These are phyloP conservation scores for Amyloporia xantha DNA, from an alignment of 768 basidiomycete genomes.

Conservation along the genomic window DNA sequence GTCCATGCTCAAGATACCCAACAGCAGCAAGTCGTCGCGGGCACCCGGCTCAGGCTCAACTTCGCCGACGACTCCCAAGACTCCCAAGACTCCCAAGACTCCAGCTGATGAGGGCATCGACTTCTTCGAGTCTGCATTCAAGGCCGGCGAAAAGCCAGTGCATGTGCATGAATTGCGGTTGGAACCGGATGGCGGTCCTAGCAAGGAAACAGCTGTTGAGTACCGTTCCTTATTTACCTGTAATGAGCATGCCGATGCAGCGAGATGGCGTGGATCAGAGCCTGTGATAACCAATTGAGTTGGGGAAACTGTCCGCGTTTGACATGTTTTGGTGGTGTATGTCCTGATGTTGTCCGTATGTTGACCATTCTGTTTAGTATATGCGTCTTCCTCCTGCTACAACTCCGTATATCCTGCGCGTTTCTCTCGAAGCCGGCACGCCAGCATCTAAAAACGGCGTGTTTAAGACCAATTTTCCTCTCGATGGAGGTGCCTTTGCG, in stretches of 20 bases:
- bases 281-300: too few relatives aligned
- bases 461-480: conserved; percentile 94
- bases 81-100: conserved; percentile 63
- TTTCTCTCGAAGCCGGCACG: conserved; percentile 88
- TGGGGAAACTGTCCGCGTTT: too few relatives aligned
- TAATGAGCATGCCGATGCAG: too few relatives aligned
- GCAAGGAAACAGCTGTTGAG: conserved; percentile 71
- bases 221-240: conserved; percentile 2
- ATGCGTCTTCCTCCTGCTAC: conserved; percentile 91
- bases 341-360: not conserved
- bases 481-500: conserved; percentile 83
- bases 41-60: not conserved
- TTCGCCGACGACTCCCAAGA: conserved; percentile 12
- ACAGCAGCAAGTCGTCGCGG: conserved; percentile 3
- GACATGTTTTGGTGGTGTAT: too few relatives aligned
- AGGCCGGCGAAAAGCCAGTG: conserved; percentile 54
- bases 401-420: conserved; percentile 83
- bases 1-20: conserved; percentile 13
- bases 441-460: conserved; percentile 85
- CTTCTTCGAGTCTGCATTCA: conserved; percentile 63
- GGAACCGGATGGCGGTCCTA: conserved; percentile 87
- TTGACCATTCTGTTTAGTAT: conserved; percentile 48
- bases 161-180: conserved; percentile 82
- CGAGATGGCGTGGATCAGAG: not conserved
- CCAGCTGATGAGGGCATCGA: conserved; percentile 91